Evolutionary conservation across 108 stramenopile genomes (phyloP), one percentile per base, ranked within the genome.

Genomic region (Pseudonitzschia multiseries): DNA sequence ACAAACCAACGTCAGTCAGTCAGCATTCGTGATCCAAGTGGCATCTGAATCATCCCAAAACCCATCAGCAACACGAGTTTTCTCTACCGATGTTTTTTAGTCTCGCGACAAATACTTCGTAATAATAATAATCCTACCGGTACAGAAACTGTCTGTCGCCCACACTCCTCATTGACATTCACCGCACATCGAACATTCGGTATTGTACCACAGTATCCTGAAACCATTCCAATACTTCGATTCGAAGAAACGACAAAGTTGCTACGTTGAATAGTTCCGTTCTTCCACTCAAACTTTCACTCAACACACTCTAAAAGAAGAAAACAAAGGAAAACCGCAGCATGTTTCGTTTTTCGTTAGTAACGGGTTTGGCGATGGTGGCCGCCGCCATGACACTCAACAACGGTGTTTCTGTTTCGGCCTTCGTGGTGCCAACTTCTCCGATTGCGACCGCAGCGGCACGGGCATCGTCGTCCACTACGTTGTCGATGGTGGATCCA

Each of bases 401-500:
- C n/a, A 33, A 14, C n/a, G n/a, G n/a, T n/a, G n/a, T n/a, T n/a
- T n/a, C n/a, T 14, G 61, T 33, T 17, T 62, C 33, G 32, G 61
- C 33, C 32, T 62, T 62, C 20, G 61, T 62, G 12, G 61, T 33
- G 10, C 61, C 61, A 4, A 62, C 36, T 2, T 62, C 61, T 40
- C 32, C 61, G 32, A 20, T 62, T n/a, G 20, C 33, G 3, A 2
- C 9, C 29, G 29, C 61, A 3, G 32, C 32, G 9, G 36, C 61
- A n/a, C 18, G 28, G 17, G 12, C 61, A 8, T 33, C 61, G 17
- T 52, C 61, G 26, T 14, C 15, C 29, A 59, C 57, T 22, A 20
- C 15, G n/a, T 57, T 70, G 28, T 63, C 60, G 14, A 60, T 61
- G 71, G 22, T 46, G 8, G 53, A 57, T 62, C 27, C 60, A 29